Percentiles rank a stretch among this genome's conserved stretches.
Conservation (phyloP, 2,329 filamentous ascomycete genomes). For the Pyrenophora tritici-repentis region DNA sequence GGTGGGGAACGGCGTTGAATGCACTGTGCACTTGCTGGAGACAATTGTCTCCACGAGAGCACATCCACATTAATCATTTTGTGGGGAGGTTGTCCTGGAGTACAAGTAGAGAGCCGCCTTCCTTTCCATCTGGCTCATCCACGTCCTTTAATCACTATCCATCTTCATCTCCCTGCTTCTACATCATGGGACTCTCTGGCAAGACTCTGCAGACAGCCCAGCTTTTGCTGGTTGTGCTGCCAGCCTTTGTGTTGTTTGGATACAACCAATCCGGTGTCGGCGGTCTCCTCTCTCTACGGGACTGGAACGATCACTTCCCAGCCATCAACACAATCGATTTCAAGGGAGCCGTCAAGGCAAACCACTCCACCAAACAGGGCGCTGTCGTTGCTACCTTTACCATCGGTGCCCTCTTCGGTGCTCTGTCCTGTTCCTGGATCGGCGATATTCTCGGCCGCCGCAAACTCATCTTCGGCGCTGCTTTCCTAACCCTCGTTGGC, state of each 20-base stretch:
- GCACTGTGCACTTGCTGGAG: conserved; percentile 9
- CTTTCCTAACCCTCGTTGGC: conserved; percentile 50
- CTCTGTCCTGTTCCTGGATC: conserved; percentile 52
- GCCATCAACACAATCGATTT: conserved; percentile 55
- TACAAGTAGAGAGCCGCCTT: conserved; percentile 24
- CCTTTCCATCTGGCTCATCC: conserved; percentile 6
- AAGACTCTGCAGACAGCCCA: conserved; percentile 38
- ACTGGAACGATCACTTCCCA: conserved; percentile 54
- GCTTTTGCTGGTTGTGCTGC: conserved; percentile 47
- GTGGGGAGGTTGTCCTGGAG: conserved; percentile 21
- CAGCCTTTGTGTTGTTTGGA: conserved; percentile 56
- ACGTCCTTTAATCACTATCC: conserved; percentile 8
- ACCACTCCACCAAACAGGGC: conserved; percentile 54
- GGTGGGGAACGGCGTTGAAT: conserved; percentile 10
- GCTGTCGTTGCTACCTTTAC: conserved; percentile 54
- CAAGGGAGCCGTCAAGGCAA: conserved; percentile 48
- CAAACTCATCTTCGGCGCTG: conserved; percentile 51
- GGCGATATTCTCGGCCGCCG: conserved; percentile 55
- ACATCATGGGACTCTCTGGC: conserved; percentile 27
- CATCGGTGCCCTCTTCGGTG: conserved; percentile 54
- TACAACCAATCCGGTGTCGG: conserved; percentile 60
- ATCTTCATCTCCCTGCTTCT: background rate
- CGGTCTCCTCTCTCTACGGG: conserved; percentile 50
- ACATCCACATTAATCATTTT: conserved; percentile 24
- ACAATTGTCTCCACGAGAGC: background rate